phyloP scores from a whole-genome alignment of 2,329 filamentous ascomycete species.

The Penicillium sp. region DNA sequence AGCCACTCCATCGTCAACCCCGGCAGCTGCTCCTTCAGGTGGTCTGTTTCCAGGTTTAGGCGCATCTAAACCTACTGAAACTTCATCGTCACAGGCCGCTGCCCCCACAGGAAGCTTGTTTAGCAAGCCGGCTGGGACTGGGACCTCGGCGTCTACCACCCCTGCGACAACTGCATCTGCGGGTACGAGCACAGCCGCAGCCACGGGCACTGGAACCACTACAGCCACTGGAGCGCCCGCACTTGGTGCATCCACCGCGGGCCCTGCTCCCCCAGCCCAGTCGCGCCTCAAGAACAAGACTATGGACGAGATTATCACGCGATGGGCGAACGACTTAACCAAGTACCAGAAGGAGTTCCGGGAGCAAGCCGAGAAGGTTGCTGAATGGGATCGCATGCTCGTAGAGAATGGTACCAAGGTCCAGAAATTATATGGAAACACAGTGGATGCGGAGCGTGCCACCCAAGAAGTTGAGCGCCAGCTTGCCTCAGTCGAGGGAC shows the following conservation, averaged over 20 bases:
- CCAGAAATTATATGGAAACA: constrained; percentile 87
- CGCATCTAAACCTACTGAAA: constrained; percentile 35
- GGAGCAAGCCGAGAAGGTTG: constrained; percentile 82
- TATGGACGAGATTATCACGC: constrained; percentile 97
- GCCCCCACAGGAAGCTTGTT: constrained; percentile 28
- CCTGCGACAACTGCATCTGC: constrained; percentile 28
- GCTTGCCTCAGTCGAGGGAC: constrained; percentile 83
- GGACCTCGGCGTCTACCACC: constrained; percentile 29
- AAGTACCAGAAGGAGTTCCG: constrained; percentile 98
- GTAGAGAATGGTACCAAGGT: constrained; percentile 96
- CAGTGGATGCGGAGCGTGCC: constrained; percentile 90
- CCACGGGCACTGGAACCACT: constrained; percentile 33
- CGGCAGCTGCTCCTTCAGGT: constrained; percentile 34
- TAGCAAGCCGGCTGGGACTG: constrained; percentile 31
- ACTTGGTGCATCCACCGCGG: constrained; percentile 75
- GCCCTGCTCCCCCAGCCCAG: constrained; percentile 77
- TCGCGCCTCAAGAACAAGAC: constrained; percentile 97
- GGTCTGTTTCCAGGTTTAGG: constrained; percentile 36
- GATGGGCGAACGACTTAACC: constrained; percentile 92
- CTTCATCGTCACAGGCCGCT: constrained; percentile 32
- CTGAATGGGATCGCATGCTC: constrained; percentile 87
- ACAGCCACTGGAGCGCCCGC: constrained; percentile 34
- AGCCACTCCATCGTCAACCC: constrained; percentile 37
- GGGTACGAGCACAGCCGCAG: constrained; percentile 27
- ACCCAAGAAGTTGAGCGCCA: constrained; percentile 94